phyloP scores from a whole-genome alignment of 129 eudicot genomes.

The Flaveria ramosissima region DNA sequence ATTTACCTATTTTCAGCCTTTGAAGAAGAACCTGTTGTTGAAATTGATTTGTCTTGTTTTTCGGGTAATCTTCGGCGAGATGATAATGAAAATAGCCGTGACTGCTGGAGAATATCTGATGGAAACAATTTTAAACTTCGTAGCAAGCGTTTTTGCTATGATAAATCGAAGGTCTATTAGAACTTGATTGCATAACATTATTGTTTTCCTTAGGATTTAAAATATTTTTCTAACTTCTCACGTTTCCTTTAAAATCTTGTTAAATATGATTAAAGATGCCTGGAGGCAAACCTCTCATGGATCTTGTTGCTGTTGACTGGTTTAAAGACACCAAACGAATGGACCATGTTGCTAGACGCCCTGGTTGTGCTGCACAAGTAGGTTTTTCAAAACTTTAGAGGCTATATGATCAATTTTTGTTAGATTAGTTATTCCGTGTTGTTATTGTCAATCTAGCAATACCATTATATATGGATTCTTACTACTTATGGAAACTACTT shows the following conservation, averaged over 20 bases:
- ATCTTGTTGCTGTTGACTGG: constrained; percentile 99
- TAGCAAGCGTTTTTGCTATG: constrained; percentile 72
- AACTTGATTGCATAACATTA: constrained; percentile 17
- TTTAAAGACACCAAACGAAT: constrained; percentile 89
- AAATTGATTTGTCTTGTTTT: constrained; percentile 78
- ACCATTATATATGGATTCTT: not conserved
- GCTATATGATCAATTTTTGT: not conserved
- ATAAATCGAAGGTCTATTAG: constrained; percentile 76
- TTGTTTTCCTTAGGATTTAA: constrained; percentile 14
- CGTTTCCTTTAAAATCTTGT: constrained; percentile 28
- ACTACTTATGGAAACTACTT: not conserved
- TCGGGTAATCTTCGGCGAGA: constrained; percentile 86
- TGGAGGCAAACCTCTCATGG: constrained; percentile 96
- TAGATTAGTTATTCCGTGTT: no score
- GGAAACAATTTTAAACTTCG: constrained; percentile 97
- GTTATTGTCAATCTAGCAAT: not conserved
- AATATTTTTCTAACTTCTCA: not conserved
- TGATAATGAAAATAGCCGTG: constrained; percentile 74
- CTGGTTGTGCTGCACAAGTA: constrained; percentile 96
- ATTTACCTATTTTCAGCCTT: constrained; percentile 46
- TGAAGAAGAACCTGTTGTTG: constrained; percentile 74
- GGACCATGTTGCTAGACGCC: constrained; percentile 97
- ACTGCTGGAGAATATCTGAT: constrained; percentile 89
- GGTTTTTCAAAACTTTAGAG: constrained; percentile 42
- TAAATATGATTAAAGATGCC: constrained; percentile 51